Conservation (phyloP, 805 yeast species). For the Hanseniaspora lindneri region DNA sequence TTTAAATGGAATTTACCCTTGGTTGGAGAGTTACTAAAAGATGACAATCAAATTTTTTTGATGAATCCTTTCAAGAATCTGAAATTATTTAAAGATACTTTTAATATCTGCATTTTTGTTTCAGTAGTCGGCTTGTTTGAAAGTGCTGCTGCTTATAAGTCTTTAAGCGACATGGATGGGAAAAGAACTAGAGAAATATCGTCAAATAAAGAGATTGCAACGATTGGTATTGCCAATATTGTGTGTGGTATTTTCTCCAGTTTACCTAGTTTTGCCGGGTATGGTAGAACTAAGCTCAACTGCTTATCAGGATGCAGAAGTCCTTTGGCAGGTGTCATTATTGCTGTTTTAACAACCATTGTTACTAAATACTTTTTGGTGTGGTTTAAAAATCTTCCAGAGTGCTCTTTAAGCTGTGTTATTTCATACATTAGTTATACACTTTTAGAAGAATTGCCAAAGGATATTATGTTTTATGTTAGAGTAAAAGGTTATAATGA, state of each 20-base stretch:
- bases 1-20: slow-evolving; percentile 11
- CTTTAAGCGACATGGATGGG: slow-evolving; percentile 15
- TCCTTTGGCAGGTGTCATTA: slow-evolving; percentile 18
- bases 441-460: slow-evolving; percentile 36
- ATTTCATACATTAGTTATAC: slow-evolving; percentile 36
- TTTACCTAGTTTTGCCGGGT: slow-evolving; percentile 17
- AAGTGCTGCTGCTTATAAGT: slow-evolving; percentile 15
- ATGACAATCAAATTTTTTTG: slow-evolving; percentile 4
- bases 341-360: slow-evolving; percentile 19
- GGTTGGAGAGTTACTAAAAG: slow-evolving; percentile 14
- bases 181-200: slow-evolving; percentile 14
- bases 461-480: slow-evolving; percentile 36
- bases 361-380: slow-evolving; percentile 22
- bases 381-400: slow-evolving; percentile 34
- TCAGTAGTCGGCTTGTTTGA: slow-evolving; percentile 15
- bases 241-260: slow-evolving; percentile 13
- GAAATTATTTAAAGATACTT: slow-evolving; percentile 12
- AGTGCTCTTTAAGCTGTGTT: slow-evolving; percentile 36
- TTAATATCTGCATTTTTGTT: slow-evolving; percentile 11
- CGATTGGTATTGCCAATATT: slow-evolving; percentile 12
- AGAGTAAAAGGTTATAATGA: slow-evolving; percentile 34
- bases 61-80: slow-evolving; percentile 13
- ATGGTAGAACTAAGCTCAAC: slow-evolving; percentile 17
- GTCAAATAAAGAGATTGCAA: slow-evolving; percentile 15
- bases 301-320: slow-evolving; percentile 16